Percentiles rank a stretch among this genome's conserved stretches.
These are phyloP conservation scores for Lactarius quietus DNA, from an alignment of 768 basidiomycete species.

Conservation along the genomic window DNA sequence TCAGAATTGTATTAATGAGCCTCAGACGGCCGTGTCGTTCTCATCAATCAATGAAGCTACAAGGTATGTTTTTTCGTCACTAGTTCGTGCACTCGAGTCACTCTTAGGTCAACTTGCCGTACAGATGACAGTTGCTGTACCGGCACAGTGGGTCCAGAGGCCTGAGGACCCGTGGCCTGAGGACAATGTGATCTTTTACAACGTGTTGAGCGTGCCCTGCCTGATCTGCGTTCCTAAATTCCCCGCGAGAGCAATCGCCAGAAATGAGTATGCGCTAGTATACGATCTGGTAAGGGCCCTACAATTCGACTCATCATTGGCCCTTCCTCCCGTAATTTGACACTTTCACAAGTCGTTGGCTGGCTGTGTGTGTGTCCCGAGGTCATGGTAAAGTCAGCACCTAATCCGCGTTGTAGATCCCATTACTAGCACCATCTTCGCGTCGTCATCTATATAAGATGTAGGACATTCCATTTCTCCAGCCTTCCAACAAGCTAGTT, in stretches of 20 bases:
- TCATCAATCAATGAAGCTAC: constrained; percentile 9
- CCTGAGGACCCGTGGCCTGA: constrained; percentile 4
- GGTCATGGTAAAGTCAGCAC: constrained; percentile 15
- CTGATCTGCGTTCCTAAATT: constrained; percentile 18
- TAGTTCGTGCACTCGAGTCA: constrained; percentile 6
- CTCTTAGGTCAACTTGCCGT: constrained; percentile 21
- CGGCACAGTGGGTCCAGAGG: background rate
- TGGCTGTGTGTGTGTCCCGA: constrained; percentile 7
- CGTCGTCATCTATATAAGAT: constrained; percentile 23
- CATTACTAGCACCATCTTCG: background rate
- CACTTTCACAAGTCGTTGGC: background rate
- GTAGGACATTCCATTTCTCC: constrained; percentile 11
- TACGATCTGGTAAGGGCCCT: constrained; percentile 9
- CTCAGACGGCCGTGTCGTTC: background rate
- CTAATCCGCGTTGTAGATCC: constrained; percentile 19
- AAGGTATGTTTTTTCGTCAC: constrained; percentile 22
- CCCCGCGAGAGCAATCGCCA: background rate
- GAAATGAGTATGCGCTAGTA: background rate
- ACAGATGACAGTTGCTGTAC: constrained; percentile 12
- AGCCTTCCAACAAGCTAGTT: constrained; percentile 7
- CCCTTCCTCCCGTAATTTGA: constrained; percentile 4
- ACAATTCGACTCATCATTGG: constrained; percentile 5
- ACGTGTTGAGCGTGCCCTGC: constrained; percentile 17
- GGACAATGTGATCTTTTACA: constrained; percentile 5
- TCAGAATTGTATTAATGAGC: background rate